Evolutionary conservation across 139 green algal species (phyloP).

Genomic region (Chlamydomonas sp.): DNA sequence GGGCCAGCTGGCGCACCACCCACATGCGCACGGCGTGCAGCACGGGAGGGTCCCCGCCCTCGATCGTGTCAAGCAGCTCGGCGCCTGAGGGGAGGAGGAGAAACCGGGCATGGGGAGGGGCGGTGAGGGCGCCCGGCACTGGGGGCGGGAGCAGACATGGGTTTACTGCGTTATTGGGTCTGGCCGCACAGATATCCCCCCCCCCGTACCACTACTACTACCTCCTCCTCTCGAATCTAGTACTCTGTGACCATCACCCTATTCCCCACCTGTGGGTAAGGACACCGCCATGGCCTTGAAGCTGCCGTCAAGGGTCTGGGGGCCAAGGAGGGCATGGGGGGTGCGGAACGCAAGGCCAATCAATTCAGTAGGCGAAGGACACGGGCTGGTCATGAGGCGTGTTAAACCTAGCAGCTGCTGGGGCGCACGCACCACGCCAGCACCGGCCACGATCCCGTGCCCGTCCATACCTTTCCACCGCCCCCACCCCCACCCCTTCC

Average conservation of each 20-base stretch:
- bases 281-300: conserved; percentile 77
- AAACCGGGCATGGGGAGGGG: background rate
- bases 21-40: conserved; percentile 79
- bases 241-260: conserved; percentile 12
- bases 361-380: no score
- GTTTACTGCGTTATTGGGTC: no score
- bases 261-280: conserved; percentile 7
- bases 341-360: background rate
- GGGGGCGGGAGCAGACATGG: no score
- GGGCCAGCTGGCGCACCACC: conserved; percentile 77
- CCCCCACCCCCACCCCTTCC: no score
- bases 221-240: background rate
- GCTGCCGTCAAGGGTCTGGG: conserved; percentile 68
- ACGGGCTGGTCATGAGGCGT: no score
- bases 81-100: conserved; percentile 64
- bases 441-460: no score
- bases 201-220: no score
- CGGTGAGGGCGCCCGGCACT: background rate
- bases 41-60: conserved; percentile 76
- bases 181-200: background rate
- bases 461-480: no score
- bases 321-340: background rate
- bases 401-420: no score
- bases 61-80: conserved; percentile 85
- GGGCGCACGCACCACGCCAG: no score